Percentiles rank a stretch among this genome's conserved stretches.
Conservation (phyloP, 495 filamentous ascomycete genomes). For the Letharia lupina region DNA sequence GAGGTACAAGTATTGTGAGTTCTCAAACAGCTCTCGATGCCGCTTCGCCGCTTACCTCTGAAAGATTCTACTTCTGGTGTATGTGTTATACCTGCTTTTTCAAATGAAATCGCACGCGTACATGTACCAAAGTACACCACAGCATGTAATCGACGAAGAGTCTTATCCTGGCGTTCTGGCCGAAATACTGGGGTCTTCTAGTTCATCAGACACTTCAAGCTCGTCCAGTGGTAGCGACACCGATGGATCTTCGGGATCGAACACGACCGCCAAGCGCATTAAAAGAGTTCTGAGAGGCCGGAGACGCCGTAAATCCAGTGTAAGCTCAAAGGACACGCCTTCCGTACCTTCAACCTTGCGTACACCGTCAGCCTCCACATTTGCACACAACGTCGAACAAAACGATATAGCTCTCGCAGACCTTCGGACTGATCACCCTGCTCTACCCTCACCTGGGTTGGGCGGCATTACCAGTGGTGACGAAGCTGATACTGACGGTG, state of each 20-base stretch:
- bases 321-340: slow-evolving; percentile 55
- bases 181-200: slow-evolving; percentile 66
- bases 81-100: slow-evolving; percentile 78
- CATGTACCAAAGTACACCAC: slow-evolving; percentile 83
- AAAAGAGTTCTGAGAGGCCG: slow-evolving; percentile 59
- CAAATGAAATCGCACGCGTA: slow-evolving; percentile 89
- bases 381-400: slow-evolving; percentile 32
- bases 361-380: slow-evolving; percentile 35
- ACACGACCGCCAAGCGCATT: slow-evolving; percentile 66
- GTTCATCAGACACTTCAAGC: slow-evolving; percentile 48
- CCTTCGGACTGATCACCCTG: slow-evolving; percentile 6
- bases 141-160: slow-evolving; percentile 83
- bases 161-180: slow-evolving; percentile 76
- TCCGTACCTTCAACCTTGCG: slow-evolving; percentile 35
- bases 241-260: slow-evolving; percentile 57
- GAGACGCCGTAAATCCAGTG: slow-evolving; percentile 64
- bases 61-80: slow-evolving; percentile 69
- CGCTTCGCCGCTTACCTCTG: slow-evolving; percentile 4
- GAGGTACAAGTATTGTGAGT: slow-evolving; percentile 79
- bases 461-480: slow-evolving; percentile 38
- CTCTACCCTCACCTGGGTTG: slow-evolving; percentile 24
- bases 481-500: slow-evolving; percentile 40
- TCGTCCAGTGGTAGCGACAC: slow-evolving; percentile 56
- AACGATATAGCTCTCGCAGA: slow-evolving; percentile 31
- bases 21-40: not conserved